These are phyloP conservation scores for Escallonia herrerae DNA, from an alignment of 129 eudicot genomes.

Conservation along the genomic window DNA sequence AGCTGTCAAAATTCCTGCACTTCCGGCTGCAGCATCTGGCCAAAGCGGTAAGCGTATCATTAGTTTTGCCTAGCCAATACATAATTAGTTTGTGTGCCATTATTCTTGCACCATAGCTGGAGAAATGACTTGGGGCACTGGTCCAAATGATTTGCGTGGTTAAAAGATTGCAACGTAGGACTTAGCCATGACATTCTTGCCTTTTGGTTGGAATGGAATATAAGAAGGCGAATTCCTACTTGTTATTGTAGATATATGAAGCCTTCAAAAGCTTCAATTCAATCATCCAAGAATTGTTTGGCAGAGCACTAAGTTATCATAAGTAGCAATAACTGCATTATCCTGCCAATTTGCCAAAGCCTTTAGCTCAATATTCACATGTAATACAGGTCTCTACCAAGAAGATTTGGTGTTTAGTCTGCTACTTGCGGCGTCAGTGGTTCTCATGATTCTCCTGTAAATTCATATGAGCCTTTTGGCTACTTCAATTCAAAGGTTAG, in stretches of 20 bases:
- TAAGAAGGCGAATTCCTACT: too few relatives aligned
- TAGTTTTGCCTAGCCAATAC: background rate
- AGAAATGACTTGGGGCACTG: slow-evolving; percentile 2
- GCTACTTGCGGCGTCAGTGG: slow-evolving; percentile 13
- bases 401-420: slow-evolving; percentile 5
- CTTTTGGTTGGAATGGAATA: too few relatives aligned
- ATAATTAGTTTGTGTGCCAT: background rate
- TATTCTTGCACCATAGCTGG: background rate
- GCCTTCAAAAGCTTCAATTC: too few relatives aligned
- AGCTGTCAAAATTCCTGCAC: slow-evolving; percentile 94
- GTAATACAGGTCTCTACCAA: slow-evolving; percentile 13
- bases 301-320: too few relatives aligned
- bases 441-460: slow-evolving; percentile 10
- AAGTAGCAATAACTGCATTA: too few relatives aligned
- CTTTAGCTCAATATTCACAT: too few relatives aligned
- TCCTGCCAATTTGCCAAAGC: too few relatives aligned
- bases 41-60: slow-evolving; percentile 42
- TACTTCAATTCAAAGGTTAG: background rate
- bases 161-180: background rate
- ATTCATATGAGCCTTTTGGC: background rate
- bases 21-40: slow-evolving; percentile 99
- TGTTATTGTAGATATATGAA: too few relatives aligned
- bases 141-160: background rate
- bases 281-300: too few relatives aligned
- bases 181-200: too few relatives aligned